These are phyloP conservation scores for Suhomyces bolitotheri DNA, from an alignment of 1,139 yeast genomes.

Conservation along the genomic window DNA sequence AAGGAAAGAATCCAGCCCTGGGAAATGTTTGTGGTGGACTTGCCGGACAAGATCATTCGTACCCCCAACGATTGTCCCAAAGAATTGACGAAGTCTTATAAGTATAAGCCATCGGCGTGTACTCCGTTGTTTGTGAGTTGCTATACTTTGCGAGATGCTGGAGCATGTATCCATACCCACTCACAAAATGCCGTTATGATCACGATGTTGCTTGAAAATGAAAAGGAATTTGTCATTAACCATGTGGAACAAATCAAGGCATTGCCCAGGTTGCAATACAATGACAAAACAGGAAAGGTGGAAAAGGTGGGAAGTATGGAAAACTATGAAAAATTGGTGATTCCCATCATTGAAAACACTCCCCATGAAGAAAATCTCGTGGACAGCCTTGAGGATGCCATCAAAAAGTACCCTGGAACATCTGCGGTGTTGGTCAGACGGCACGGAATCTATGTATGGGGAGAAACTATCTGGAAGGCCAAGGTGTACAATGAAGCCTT, in stretches of 20 bases:
- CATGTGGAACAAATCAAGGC: conserved; percentile 94
- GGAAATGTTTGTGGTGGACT: conserved; percentile 78
- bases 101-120: conserved; percentile 86
- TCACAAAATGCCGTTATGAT: conserved; percentile 86
- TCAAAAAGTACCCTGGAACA: conserved; percentile 67
- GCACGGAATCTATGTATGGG: conserved; percentile 97
- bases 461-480: conserved; percentile 88
- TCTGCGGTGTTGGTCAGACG: conserved; percentile 88
- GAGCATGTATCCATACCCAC: conserved; percentile 95
- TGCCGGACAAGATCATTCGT: conserved; percentile 53
- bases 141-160: conserved; percentile 71
- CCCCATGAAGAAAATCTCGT: conserved; percentile 86
- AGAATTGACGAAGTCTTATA: conserved; percentile 42
- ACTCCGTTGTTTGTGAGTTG: conserved; percentile 85
- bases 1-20: conserved; percentile 83
- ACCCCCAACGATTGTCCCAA: conserved; percentile 53
- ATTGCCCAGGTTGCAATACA: conserved; percentile 53
- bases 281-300: conserved; percentile 43
- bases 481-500: conserved; percentile 91
- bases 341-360: conserved; percentile 89
- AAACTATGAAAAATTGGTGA: conserved; percentile 70
- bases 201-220: conserved; percentile 63
- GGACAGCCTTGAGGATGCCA: conserved; percentile 63
- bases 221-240: conserved; percentile 67
- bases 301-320: conserved; percentile 67